These are phyloP conservation scores for Zygotorulaspora florentina DNA, from an alignment of 805 yeast species.

Conservation along the genomic window DNA sequence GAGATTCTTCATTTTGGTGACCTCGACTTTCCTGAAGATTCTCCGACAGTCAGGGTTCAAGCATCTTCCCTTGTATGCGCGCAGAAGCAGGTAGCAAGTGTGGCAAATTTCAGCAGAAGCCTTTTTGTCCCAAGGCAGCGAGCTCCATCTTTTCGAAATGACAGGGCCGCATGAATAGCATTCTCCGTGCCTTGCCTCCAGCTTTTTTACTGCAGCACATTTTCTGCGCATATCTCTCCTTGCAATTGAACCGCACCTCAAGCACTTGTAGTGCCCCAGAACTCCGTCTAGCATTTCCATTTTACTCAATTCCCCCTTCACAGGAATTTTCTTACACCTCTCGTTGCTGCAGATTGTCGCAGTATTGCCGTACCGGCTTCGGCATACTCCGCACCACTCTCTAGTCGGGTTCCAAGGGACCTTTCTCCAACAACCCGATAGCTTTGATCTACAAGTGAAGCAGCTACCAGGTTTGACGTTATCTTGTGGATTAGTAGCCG, in stretches of 20 bases:
- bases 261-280: neutral
- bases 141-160: conserved; percentile 1
- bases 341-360: conserved; percentile 6
- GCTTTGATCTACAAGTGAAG: neutral
- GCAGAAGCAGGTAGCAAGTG: conserved; percentile 1
- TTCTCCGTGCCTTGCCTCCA: neutral
- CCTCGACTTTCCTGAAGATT: neutral
- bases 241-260: neutral
- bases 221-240: neutral
- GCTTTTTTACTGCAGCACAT: neutral
- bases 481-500: neutral
- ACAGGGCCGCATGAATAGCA: conserved; percentile 3
- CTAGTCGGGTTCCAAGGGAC: conserved; percentile 3
- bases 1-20: neutral
- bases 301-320: conserved; percentile 3
- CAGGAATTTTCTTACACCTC: conserved; percentile 5
- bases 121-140: conserved; percentile 3
- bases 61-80: neutral
- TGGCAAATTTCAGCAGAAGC: neutral
- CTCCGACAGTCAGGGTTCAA: neutral
- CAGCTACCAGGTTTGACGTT: neutral
- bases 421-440: conserved; percentile 6
- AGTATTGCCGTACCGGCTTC: conserved; percentile 6
- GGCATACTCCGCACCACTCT: conserved; percentile 9
- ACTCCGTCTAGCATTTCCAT: neutral